These are phyloP conservation scores for Leishmania turanica DNA, from an alignment of 208 protist genomes.

Conservation along the genomic window DNA sequence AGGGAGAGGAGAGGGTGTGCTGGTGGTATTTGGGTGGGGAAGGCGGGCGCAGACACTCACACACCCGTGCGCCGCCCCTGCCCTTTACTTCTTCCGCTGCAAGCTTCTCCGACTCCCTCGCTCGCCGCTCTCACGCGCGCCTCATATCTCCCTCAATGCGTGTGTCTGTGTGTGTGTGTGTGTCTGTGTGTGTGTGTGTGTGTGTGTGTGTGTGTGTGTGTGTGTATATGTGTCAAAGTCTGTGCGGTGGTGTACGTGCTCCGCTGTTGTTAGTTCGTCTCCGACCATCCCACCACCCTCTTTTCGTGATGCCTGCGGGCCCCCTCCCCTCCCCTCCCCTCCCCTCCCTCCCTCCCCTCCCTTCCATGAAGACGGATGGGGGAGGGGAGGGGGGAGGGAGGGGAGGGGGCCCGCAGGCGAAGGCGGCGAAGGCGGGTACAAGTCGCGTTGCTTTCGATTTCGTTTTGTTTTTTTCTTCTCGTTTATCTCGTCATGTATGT, in stretches of 20 bases:
- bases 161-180: not conserved
- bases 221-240: not conserved
- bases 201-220: not conserved
- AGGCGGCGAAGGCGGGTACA: not conserved
- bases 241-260: constrained; percentile 1
- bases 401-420: not conserved
- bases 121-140: not conserved
- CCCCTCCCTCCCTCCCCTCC: not conserved
- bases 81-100: not conserved
- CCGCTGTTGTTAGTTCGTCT: not conserved
- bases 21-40: not conserved
- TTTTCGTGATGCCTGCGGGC: not conserved
- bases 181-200: not conserved
- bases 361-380: not conserved
- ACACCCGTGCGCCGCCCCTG: not conserved
- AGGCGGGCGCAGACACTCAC: not conserved
- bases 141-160: not conserved
- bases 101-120: constrained; percentile 12
- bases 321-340: not conserved
- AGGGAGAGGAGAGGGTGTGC: not conserved
- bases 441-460: not conserved
- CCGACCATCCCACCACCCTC: not conserved
- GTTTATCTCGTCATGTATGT: not conserved
- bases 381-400: not conserved
- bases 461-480: not conserved